Evolutionary conservation across 441 rosid species (phyloP), one percentile per base, ranked within the genome.

Genomic region (Metrosideros polymorpha): DNA sequence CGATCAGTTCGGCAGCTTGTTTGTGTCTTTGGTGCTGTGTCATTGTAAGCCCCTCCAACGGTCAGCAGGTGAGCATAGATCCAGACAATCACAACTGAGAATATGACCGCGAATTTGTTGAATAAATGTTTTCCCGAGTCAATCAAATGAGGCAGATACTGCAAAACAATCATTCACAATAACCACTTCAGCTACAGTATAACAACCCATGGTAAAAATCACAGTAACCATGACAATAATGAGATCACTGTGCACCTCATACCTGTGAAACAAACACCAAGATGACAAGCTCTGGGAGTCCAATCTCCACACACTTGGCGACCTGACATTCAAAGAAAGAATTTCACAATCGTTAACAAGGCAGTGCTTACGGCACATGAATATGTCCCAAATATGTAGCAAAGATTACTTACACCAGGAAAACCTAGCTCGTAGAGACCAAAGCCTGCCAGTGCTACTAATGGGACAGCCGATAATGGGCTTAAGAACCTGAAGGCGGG

Each of bases 241-340:
- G 15, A 71, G 47, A 71, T 71, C 47, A 39, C 15, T 71, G 79
- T 71, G 79, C 79, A 35, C 5, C 35, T 77, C 89, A 45, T 71
- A 94, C 99, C 98, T 97, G 99, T 47, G 98, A 95, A 89, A 97
- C 85, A 87, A 97, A 92, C 66, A 97, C 94, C 87, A 97, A 49
- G 82, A 97, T 91, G 90, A 96, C 86, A 57, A 97, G 95, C 89
- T 94, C 91, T 47, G 99, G 99, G 85, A 97, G 95, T 77, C 99
- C 99, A 90, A 97, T 97, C 92, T 97, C 99, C 90, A 97, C 95
- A 88, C 99, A 97, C 89, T 94, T 96, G 87, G 98, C 99, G 83
- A 97, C 96, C 99, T 97, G 91, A 83, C 63, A 89, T 82, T 56
- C 61, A 55, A 85, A 85, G 57, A 49, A 18, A 88, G 79, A 84